Base-by-base conservation (phyloP, 2,329 filamentous ascomycete genomes). In the Fusarium cicatricum region DNA sequence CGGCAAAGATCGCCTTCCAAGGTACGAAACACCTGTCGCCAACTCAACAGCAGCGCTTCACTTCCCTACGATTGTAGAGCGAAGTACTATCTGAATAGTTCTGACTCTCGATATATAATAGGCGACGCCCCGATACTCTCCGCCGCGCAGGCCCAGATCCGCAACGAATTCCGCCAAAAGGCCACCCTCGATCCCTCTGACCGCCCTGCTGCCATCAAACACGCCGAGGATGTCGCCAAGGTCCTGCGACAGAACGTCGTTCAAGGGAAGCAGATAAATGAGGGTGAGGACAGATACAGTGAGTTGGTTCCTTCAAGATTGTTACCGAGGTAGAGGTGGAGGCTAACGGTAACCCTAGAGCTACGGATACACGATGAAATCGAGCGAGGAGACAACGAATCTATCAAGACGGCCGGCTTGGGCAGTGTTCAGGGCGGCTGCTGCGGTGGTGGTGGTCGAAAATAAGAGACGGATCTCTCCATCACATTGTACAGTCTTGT, bases 371-470 rank as follows among this genome's bases (percentile, higher is more conserved):
- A 98, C 74, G 85, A 96, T 58, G 80, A 96, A 63, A 99, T 90
- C 26, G 94, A 99, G 75, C 83, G 91, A 63, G 92, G 95, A 48
- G 90, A 98, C 76, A 99, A 99, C 71, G 92, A 97, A 67, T 91
- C 89, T 29, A 86, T 97, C 69, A 96, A 93, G 76, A 80, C 86
- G 45, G 82, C 82, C 3, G 80, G 77, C 55, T 73, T 58, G 2
- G 71, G 70, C 33, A 54, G 53, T n/a, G 41, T 58, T n/a, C 63
- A 69, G 8, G 70, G 72, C 16, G 51, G 60, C 14, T 62, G 60
- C 60, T 62, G 60, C 19, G 72, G 74, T 11, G 75, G 75, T 49
- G 70, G 71, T 31, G 66, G 71, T 48, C 70, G 71, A 48, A 68
- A 64, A 51, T 73, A 52, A 68, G 50, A 43, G 51, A 57, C 50